Base-by-base conservation (phyloP, 1,139 yeast genomes). In the Pichia terricola region DNA sequence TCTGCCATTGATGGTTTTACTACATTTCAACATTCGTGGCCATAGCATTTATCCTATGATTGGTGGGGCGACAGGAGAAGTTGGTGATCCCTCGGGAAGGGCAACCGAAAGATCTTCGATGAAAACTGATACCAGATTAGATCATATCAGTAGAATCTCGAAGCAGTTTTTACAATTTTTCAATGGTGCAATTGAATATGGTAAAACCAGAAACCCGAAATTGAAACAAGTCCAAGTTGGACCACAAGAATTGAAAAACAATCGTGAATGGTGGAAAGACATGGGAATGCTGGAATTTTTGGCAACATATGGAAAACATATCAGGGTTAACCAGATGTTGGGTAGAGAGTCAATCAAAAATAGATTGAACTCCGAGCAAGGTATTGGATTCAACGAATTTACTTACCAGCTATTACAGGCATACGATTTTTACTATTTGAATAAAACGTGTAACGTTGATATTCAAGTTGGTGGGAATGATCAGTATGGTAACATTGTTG, bases 401-500 rank as follows among this genome's bases (percentile, higher is more conserved):
- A 75, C 95, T 1, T 91, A 91, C 62, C 99, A 91, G 60, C 70
- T 91, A 25, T 65, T 91, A 41, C 99, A 91, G 61, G 97, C 96
- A 0, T 91, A 78, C 61, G 99, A 91, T 60, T 94, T 88, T 59
- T 88, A 84, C 75, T 88, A 89, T 58, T 67, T 94, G 51, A 79
- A 78, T 65, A 71, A 72, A 39, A 61, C 73, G 16, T 67, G 76
- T 35, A 65, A 69, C 3, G 94, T 91, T 38, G 69, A 73, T 41
- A 63, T 88, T 34, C 96, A 91, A 64, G 78, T 94, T 28, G 99
- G 99, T 16, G 99, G 99, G 7, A 88, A 84, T 59, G 98, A 91
- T 60, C 99, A 91, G 63, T 91, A 96, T 91, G 99, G 99, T 1
- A 91, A 91, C 57, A 94, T 94, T 50, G 87, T 95, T 5, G 97